Evolutionary conservation across 148 eudicot species (phyloP).

Genomic region (Rheum nobile): DNA sequence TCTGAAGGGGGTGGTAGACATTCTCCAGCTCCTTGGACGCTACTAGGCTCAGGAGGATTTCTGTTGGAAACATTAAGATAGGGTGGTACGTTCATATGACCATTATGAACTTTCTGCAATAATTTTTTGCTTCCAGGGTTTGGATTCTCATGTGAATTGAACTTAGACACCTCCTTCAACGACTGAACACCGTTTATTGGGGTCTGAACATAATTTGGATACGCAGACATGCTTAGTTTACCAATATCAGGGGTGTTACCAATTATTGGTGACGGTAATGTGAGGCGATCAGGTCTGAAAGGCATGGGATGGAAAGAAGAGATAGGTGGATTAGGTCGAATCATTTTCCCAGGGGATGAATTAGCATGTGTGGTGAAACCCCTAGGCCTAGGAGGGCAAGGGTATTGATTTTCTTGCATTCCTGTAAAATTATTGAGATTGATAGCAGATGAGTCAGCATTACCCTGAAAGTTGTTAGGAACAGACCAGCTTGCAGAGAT

Average conservation of each 20-base stretch:
- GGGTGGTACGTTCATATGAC: constrained; percentile 18
- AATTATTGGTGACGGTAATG: constrained; percentile 22
- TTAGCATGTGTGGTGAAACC: constrained; percentile 17
- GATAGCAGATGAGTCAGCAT: constrained; percentile 27
- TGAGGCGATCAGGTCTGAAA: constrained; percentile 31
- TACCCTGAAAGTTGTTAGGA: constrained; percentile 24
- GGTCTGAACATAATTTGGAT: constrained; percentile 24
- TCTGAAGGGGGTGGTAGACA: constrained; percentile 44
- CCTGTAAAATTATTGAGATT: constrained; percentile 17
- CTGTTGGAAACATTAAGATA: constrained; percentile 21
- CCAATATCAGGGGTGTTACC: constrained; percentile 36
- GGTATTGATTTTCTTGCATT: constrained; percentile 29
- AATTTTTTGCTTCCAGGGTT: constrained; percentile 24
- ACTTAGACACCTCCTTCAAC: constrained; percentile 12
- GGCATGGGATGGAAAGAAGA: constrained; percentile 24
- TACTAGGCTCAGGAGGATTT: constrained; percentile 18
- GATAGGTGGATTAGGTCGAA: constrained; percentile 20
- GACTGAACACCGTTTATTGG: constrained; percentile 23
- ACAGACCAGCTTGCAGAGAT: constrained; percentile 27
- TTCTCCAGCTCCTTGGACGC: constrained; percentile 38
- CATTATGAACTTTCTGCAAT: constrained; percentile 30
- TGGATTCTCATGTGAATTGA: constrained; percentile 11
- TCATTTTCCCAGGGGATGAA: constrained; percentile 28
- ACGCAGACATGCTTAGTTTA: constrained; percentile 34
- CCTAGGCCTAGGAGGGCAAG: constrained; percentile 25